A percentile compares a stretch with the other conserved stretches of the same genome.
Conservation (phyloP, 2,329 filamentous ascomycete species). For the Clonostachys solani region DNA sequence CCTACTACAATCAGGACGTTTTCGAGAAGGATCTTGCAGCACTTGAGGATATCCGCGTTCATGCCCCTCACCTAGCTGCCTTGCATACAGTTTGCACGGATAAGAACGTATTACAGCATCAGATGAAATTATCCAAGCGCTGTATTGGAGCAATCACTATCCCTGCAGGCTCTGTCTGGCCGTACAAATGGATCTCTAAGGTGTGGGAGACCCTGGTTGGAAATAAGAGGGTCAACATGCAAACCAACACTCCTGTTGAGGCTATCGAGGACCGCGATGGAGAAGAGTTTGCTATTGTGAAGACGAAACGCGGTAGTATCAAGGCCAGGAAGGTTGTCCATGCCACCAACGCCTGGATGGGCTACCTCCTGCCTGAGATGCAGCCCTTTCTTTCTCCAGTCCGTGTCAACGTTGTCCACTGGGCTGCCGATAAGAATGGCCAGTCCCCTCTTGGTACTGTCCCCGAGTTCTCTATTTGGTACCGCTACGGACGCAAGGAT, state of each 20-base stretch:
- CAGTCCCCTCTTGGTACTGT: background rate
- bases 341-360: constrained; percentile 17
- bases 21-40: constrained; percentile 8
- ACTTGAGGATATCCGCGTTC: constrained; percentile 8
- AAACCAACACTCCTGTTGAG: constrained; percentile 11
- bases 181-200: constrained; percentile 12
- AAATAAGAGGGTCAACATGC: constrained; percentile 8
- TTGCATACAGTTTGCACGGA: constrained; percentile 6
- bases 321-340: constrained; percentile 11
- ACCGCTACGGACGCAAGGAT: constrained; percentile 11
- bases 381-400: constrained; percentile 7
- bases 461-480: constrained; percentile 8
- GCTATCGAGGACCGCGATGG: constrained; percentile 2
- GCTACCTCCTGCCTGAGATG: constrained; percentile 14
- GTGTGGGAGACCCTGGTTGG: constrained; percentile 4
- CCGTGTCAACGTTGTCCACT: constrained; percentile 5
- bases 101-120: constrained; percentile 1
- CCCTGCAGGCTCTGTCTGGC: constrained; percentile 12
- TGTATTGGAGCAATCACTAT: constrained; percentile 19
- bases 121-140: constrained; percentile 11
- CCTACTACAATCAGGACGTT: constrained; percentile 5
- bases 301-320: constrained; percentile 12
- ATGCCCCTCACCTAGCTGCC: constrained; percentile 6
- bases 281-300: constrained; percentile 5
- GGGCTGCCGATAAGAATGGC: background rate